Evolutionary conservation across 163 green algal genomes (phyloP), one percentile per base, ranked within the genome.

Genomic region (Chloromonas sp.): DNA sequence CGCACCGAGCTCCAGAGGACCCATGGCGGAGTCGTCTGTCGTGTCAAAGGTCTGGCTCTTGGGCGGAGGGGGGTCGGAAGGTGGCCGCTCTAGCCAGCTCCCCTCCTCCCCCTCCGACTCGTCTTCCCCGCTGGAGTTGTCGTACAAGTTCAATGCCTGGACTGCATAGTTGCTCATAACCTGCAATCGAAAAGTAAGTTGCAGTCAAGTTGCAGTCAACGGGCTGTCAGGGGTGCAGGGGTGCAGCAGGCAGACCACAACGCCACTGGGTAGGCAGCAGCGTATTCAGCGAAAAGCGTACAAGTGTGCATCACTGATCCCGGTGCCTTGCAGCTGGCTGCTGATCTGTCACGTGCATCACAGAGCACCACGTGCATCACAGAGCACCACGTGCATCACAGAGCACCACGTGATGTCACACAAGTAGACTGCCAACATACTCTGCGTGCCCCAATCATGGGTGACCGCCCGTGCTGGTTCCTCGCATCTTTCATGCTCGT

Each of bases 91-190:
- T 36, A 36, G 36, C 36, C 36, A 36, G 13, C 13, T 2, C 71
- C 13, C 71, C 71, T 79, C 71, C 13, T 58, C 71, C 71, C 58
- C 71, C 71, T 79, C 71, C 2, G 5, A 36, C 2, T 79, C 71
- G 5, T 79, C 71, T 2, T 79, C 71, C 2, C 58, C 71, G 13
- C 2, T 3, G 13, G 13, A 59, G 5, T 79, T 2, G 78, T 81
- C 78, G 14, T 14, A 81, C 57, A 61, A 66, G 14, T 3, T 14
- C 36, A 61, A 14, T 2, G 57, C 78, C 1, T 81, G 78, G 2
- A 82, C 79, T 2, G 79, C 79, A 57, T 82, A 82, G 79, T 82
- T 82, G 59, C 59, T 61, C 79, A 82, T 70, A 1, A 82, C 71
- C 71, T 79, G 71, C 71, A 11, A 5, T 5, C 66, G 66, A 36